Conservation (phyloP, 1,284 basidiomycete species). For the Bjerkandera adusta region DNA sequence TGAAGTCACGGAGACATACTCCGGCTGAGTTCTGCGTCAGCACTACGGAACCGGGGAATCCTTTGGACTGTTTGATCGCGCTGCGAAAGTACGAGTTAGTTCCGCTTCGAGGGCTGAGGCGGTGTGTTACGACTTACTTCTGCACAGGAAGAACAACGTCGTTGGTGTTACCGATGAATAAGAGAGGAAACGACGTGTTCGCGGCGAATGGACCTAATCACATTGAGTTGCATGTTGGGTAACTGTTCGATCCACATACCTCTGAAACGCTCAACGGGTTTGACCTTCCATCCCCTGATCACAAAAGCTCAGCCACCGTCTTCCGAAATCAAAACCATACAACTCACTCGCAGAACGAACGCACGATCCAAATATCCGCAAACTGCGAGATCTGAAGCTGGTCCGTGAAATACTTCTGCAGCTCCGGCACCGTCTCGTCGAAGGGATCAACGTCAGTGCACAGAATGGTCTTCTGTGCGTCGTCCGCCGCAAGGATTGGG, state of each 20-base stretch:
- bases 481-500: neutral
- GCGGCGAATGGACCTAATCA: conserved; percentile 12
- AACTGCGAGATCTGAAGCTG: conserved; percentile 2
- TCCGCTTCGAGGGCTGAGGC: neutral
- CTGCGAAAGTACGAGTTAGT: neutral
- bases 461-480: neutral
- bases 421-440: conserved; percentile 1
- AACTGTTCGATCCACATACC: conserved; percentile 7
- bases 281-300: conserved; percentile 18
- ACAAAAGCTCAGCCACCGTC: too few relatives aligned
- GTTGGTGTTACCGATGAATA: conserved; percentile 17
- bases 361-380: conserved; percentile 9
- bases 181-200: conserved; percentile 14
- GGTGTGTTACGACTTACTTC: neutral
- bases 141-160: conserved; percentile 7
- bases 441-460: conserved; percentile 5
- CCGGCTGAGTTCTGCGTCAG: conserved; percentile 20
- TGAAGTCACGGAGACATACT: too few relatives aligned
- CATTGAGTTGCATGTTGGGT: neutral
- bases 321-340: too few relatives aligned
- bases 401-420: neutral
- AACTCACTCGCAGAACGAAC: conserved; percentile 6
- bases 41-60: conserved; percentile 19
- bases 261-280: conserved; percentile 9
- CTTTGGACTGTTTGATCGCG: conserved; percentile 21